A percentile compares a stretch with the other conserved stretches of the same genome.
phyloP scores from a whole-genome alignment of 139 green algal genomes.

The Micractinium conductrix region DNA sequence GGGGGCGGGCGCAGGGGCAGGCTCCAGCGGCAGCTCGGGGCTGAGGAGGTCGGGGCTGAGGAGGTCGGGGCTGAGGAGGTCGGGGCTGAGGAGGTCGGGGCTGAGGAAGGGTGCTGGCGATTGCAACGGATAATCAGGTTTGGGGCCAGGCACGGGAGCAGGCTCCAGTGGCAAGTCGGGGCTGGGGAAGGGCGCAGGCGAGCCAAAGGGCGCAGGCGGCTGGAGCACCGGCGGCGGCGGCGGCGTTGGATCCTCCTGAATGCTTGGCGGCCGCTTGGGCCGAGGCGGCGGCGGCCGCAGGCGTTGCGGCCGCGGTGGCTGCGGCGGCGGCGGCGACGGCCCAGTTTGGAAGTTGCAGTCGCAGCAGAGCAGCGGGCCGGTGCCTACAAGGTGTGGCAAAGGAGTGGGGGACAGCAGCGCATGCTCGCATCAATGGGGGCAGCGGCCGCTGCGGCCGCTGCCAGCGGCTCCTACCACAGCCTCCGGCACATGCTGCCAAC shows the following conservation, averaged over 20 bases:
- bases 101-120: neutral
- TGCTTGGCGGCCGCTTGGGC: neutral
- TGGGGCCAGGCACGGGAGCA: neutral
- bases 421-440: no score
- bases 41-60: neutral
- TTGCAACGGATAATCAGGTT: neutral
- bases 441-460: no score
- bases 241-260: neutral
- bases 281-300: no score
- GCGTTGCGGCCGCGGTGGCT: no score
- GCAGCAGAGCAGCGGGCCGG: neutral
- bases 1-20: neutral
- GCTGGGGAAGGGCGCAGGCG: neutral
- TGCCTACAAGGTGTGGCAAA: neutral
- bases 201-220: neutral
- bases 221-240: neutral
- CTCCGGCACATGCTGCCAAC: no score
- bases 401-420: neutral
- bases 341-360: neutral
- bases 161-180: neutral
- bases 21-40: neutral
- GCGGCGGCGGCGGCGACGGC: neutral
- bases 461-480: no score
- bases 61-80: no score
- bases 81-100: neutral